Conservation (phyloP, 768 basidiomycete species). For the Paxillus rubicundulus region DNA sequence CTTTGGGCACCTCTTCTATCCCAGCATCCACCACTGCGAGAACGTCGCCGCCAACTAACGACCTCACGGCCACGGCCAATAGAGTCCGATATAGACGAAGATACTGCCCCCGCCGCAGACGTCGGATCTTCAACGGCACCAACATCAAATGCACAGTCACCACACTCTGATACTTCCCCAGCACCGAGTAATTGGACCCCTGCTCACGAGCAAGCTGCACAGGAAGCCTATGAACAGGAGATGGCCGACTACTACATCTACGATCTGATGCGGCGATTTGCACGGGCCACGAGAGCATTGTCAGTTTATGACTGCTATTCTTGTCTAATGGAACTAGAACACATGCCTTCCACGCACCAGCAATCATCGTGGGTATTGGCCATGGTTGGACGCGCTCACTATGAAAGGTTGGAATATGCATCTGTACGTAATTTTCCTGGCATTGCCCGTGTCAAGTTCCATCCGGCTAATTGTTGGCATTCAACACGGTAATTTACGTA, state of each 20-base stretch:
- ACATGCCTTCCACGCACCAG: conserved; percentile 71
- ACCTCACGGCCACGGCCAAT: conserved; percentile 58
- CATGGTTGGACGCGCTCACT: conserved; percentile 84
- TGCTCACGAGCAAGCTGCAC: conserved; percentile 66
- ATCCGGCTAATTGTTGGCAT: conserved; percentile 15
- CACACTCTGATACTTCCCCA: conserved; percentile 61
- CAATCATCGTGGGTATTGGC: conserved; percentile 75
- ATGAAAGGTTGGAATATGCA: conserved; percentile 86
- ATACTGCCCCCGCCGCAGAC: conserved; percentile 44
- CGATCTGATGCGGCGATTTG: conserved; percentile 77
- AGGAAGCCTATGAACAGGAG: conserved; percentile 67
- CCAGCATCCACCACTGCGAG: conserved; percentile 42
- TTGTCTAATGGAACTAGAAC: conserved; percentile 74
- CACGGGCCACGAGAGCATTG: conserved; percentile 71
- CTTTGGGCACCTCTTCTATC: conserved; percentile 17
- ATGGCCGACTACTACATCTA: conserved; percentile 84
- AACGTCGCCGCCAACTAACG: conserved; percentile 55
- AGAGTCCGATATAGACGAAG: conserved; percentile 75
- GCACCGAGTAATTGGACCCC: conserved; percentile 62
- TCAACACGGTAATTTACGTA: conserved; percentile 10
- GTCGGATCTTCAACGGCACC: conserved; percentile 61
- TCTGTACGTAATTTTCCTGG: conserved; percentile 55
- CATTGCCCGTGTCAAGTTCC: conserved; percentile 3
- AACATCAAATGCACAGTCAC: conserved; percentile 55
- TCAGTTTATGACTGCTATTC: conserved; percentile 72